Base-by-base conservation (phyloP, 805 yeast species). In the Jamesozyma gamospora region DNA sequence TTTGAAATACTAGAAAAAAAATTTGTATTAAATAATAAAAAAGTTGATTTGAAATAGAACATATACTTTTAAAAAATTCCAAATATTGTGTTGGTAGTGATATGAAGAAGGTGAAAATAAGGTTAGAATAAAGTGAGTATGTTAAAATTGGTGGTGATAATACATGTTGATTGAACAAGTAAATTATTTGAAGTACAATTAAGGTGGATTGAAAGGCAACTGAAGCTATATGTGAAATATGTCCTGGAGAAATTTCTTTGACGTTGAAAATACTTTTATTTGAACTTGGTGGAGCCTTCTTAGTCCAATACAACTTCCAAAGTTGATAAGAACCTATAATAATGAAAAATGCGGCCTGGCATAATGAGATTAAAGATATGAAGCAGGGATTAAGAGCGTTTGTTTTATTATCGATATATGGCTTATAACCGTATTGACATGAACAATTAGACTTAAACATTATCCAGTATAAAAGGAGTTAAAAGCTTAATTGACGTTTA, bases 371-470 rank as follows among this genome's bases (percentile, higher is more conserved):
- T 5, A 49, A 17, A 3, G 63, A 49, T 6, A 60, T 28, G 39
- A 60, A 60, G 36, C 64, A 58, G 13, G 70, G 67, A 21, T 53
- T 49, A 26, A 69, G 42, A 10, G 59, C 58, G 51, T 68, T 53
- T 4, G 53, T 50, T 10, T 60, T 52, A 10, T 47, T 53, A 16
- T 65, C 55, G 10, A 60, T 54, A 24, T 68, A 50, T 4, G 67
- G 67, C 24, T 48, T 47, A 31, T 37, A 48, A 15, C 58, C 57
- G 41, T 44, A 50, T n/a, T 47, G 35, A 25, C 51, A 45, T 5
- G 33, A 6, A 8, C 24, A 21, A 8, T 21, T 21, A 21, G 24
- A 21, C 24, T 6, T 8, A 21, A 21, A 21, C 24, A 21, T 21
- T 8, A 21, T 21, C 24, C 24, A 21, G 24, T 5, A 6, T 5